phyloP scores from a whole-genome alignment of 1,139 yeast genomes.

The Yamadazyma triangularis region DNA sequence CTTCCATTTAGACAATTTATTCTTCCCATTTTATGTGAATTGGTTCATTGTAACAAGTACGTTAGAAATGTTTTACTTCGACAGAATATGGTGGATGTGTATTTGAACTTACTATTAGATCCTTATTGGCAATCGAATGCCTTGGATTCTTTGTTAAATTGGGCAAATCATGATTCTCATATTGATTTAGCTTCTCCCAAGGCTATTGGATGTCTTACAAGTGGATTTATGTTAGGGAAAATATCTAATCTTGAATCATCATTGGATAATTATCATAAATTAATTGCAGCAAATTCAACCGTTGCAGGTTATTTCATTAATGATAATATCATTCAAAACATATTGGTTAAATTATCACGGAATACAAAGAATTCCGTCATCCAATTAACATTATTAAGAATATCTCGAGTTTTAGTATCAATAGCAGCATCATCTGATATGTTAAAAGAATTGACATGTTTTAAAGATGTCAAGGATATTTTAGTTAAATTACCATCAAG shows the following conservation, averaged over 20 bases:
- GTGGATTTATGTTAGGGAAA: conserved; percentile 36
- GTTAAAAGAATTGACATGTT: not conserved
- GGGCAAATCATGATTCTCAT: conserved; percentile 30
- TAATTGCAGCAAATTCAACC: conserved; percentile 19
- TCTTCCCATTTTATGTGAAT: conserved; percentile 59
- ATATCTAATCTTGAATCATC: conserved; percentile 41
- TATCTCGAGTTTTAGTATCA: conserved; percentile 22
- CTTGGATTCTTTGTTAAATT: conserved; percentile 49
- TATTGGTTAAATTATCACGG: conserved; percentile 22
- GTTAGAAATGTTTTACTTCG: conserved; percentile 37
- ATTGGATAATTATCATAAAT: conserved; percentile 34
- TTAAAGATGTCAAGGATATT: conserved; percentile 3
- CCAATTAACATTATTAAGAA: conserved; percentile 31
- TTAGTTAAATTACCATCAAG: conserved; percentile 19
- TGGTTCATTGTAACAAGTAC: conserved; percentile 46
- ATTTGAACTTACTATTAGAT: conserved; percentile 47
- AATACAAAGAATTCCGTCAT: conserved; percentile 33
- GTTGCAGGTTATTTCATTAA: conserved; percentile 22
- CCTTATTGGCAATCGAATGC: conserved; percentile 72
- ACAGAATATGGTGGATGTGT: conserved; percentile 41
- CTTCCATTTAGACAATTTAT: conserved; percentile 58
- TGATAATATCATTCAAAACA: conserved; percentile 24
- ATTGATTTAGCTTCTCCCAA: conserved; percentile 22
- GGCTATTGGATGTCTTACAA: conserved; percentile 29
- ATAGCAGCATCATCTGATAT: not conserved